Base-by-base conservation (phyloP, 1,139 yeast genomes). In the Hansenula sp. region DNA sequence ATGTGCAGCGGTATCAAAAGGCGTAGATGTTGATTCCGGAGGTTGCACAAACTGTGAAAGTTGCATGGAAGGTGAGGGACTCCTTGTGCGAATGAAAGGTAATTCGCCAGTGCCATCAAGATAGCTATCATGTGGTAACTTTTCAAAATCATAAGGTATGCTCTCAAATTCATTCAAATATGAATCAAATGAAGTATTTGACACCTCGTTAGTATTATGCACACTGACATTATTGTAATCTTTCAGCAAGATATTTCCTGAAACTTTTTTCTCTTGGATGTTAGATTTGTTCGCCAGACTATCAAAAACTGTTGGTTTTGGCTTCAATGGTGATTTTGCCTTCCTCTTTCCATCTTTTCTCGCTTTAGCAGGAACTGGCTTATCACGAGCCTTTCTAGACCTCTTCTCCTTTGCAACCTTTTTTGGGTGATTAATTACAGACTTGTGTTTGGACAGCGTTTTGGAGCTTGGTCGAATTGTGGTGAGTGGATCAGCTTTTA, bases 1-100 rank as follows among this genome's bases (percentile, higher is more conserved):
- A 5, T 16, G 13, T 5, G 18, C 13, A 6, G 25, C 13, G 10
- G 13, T 36, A 42, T 52, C 42, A 4, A 55, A 49, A 9, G 70
- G 70, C 2, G 70, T 66, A 3, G 70, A 66, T 1, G 69, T 63
- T 3, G 65, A 61, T 35, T 57, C 54, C 21, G 70, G 70, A 2
- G 67, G 65, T 44, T 61, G 66, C 19, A 56, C 62, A 46, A 65
- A 62, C 29, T 64, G 67, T 5, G 65, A 65, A 9, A 62, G 50
- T 32, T 61, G 62, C 4, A 66, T 45, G 0, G 68, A 63, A 0
- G 58, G 51, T 1, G 48, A 48, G 8, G 47, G 29, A 8, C 13
- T n/a, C 15, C n/a, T 21, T 5, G 35, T 16, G 1, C 19, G 11
- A 19, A 37, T 29, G 3, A 18, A 19, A 3, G 32, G 36, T 5